Evolutionary conservation across 2,329 filamentous ascomycete genomes (phyloP), one percentile per base, ranked within the genome.

Genomic region (Ceratocystis colombiana): DNA sequence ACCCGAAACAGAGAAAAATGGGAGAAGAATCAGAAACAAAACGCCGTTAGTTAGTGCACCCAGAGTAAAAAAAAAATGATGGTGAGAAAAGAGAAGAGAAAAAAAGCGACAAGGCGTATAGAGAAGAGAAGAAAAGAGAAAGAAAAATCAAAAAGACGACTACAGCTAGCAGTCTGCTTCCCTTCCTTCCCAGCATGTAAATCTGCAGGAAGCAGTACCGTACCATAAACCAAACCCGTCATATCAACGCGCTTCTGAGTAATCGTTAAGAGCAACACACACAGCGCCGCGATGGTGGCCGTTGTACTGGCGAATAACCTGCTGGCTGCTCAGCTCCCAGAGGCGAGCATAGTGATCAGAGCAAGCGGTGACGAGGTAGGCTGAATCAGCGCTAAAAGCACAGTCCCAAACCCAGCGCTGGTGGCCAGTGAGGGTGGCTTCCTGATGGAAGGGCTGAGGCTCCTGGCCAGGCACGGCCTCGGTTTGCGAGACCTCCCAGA

Each of bases 341-440:
- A 96, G 78, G 20, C 92, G 82, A 1, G 92, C 92, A 73, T 96
- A 96, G 75, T 96, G 92, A 74, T 96, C 92, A 53, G 88, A 93
- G 74, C 90, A 96, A 4, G 92, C 91, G 0, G 92, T 96, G 12
- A 96, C 92, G 5, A 96, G 80, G 73, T 96, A 96, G 0, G 92
- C 92, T 44, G 88, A 92, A 74, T 96, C 92, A 30, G 92, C 92
- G 69, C 88, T 93, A 76, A 96, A 96, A 0, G 92, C 92, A 72
- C 92, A 96, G 75, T 96, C 92, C 92, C 92, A 96, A 0, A 96
- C 92, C 92, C 92, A 96, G 65, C 92, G 86, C 77, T 96, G 92
- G 76, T 96, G 92, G 65, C 89, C 90, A 25, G 88, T 88, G 1
- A 96, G 83, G 1, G 90, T 95, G 2, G 90, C 91, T 76, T 96